A percentile compares a stretch with the other conserved stretches of the same genome.
Conservation (phyloP, 2,329 filamentous ascomycete genomes). For the Hypoxylon sp. region DNA sequence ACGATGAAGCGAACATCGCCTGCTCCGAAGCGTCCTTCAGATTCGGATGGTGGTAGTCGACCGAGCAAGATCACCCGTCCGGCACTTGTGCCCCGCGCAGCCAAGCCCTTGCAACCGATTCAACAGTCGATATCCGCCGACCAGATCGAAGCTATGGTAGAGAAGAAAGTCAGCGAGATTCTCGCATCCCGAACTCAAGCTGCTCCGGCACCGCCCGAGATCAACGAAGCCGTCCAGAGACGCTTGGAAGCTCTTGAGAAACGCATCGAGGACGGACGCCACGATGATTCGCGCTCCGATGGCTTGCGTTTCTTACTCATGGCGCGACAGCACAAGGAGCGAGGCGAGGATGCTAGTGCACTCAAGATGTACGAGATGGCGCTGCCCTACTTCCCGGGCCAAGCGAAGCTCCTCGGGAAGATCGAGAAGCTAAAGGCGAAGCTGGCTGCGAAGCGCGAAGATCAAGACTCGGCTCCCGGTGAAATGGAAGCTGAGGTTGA, state of each 20-base stretch:
- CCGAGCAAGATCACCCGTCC: constrained; percentile 51
- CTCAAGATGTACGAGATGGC: constrained; percentile 90
- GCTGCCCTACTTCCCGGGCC: constrained; percentile 86
- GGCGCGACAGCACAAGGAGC: constrained; percentile 90
- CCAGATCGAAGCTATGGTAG: constrained; percentile 91
- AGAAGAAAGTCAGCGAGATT: constrained; percentile 91
- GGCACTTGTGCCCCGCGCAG: constrained; percentile 37
- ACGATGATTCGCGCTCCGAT: constrained; percentile 82
- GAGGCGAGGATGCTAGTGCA: constrained; percentile 82
- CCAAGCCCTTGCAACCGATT: constrained; percentile 40
- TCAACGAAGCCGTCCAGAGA: constrained; percentile 84
- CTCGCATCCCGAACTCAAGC: constrained; percentile 80
- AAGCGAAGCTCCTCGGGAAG: constrained; percentile 81
- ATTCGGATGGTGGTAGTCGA: constrained; percentile 57
- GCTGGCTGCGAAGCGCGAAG: constrained; percentile 57
- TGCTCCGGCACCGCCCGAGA: constrained; percentile 63
- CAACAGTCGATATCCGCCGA: constrained; percentile 71
- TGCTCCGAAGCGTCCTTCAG: constrained; percentile 61
- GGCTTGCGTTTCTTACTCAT: constrained; percentile 90
- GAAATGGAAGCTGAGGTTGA: constrained; percentile 28
- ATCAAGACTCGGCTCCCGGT: constrained; percentile 17
- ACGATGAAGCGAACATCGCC: constrained; percentile 49
- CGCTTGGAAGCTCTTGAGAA: constrained; percentile 88
- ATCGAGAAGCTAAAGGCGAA: constrained; percentile 74
- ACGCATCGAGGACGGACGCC: constrained; percentile 79